Base-by-base conservation (phyloP, 257 asterid species). In the Henckelia pumila region DNA sequence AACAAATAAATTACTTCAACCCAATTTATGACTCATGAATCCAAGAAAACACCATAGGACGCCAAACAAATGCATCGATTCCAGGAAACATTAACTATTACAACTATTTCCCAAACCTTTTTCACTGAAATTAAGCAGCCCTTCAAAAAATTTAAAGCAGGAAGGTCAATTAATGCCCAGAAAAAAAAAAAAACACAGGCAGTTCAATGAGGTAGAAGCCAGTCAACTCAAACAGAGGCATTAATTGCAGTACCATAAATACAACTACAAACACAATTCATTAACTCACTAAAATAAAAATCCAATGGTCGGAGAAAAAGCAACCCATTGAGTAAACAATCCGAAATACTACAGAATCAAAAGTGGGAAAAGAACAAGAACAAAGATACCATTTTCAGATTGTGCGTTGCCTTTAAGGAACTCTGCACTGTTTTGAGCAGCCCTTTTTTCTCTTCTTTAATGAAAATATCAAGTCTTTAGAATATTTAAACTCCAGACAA, bases 381-480 rank as follows among this genome's bases (percentile, higher is more conserved):
- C 28, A 77, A 69, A 78, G 75, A 74, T 76, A 83, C 89, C 84
- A 78, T 81, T 78, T 78, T 78, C 75, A 79, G 83, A 74, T 79
- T 68, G 71, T 71, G 84, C 68, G 83, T 74, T 71, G 72, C 77
- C 83, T 77, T 75, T 69, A 72, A 59, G 80, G 73, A 67, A 64
- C 66, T 59, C 66, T 40, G 75, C 66, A 69, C 77, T 62, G 67
- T 56, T 65, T 57, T 62, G 32, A 77, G 59, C 69, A 72, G 66
- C 75, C 64, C 70, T 61, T 73, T 73, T 17, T 47, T 17, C 23
- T 25, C 25, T 5, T 21, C 9, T 59, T 70, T 63, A 37, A 59
- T 21, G 58, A 64, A 49, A 59, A 13, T 71, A 67, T 71, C 78
- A 76, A 61, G 63, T 64, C 53, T 37, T 24, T 52, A 50, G 35